Evolutionary conservation across 1,139 yeast genomes (phyloP), one percentile per base, ranked within the genome.

Genomic region (Candida sojae): DNA sequence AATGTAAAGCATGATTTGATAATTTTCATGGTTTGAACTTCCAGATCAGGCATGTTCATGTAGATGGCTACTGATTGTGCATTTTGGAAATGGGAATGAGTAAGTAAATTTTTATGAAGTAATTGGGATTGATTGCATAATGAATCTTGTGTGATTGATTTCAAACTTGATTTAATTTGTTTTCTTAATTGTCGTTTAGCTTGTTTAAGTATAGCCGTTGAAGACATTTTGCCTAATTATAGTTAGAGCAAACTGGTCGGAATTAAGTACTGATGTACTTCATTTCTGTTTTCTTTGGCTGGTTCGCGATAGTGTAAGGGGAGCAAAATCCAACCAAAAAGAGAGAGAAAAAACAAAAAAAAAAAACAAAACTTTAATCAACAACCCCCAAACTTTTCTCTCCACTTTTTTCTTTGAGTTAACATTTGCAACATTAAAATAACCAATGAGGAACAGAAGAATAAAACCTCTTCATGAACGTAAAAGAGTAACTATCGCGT

Each of bases 31-130:
- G 96, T 88, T 51, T 78, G 77, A 2, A 84, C 67, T 59, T 88
- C 96, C 53, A 80, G 74, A 25, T 66, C 57, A 1, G 83, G 85
- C 88, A 88, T 83, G 60, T 77, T 82, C 83, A 87, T 79, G 57
- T 79, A 88, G 31, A 85, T 59, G 0, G 84, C 95, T 1, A 88
- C 64, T 9, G 63, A 70, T n/a, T 58, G 57, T 1, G 90, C 81
- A 1, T 56, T 46, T 43, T 63, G 53, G 56, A 83, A 82, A 40
- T 62, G 67, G 0, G 73, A 71, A 35, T 72, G 61, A 1, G 52
- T 39, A 6, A 66, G 44, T n/a, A 84, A 55, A 2, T 57, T 58
- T 0, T 55, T 50, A 4, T 67, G 60, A 5, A 77, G 65, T 12
- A 55, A 34, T 1, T 43, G 46, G 1, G 71, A 65, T 51, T 67